Evolutionary conservation across 2,329 filamentous ascomycete species (phyloP), one percentile per base, ranked within the genome.

Genomic region (Ophiostoma tasmaniense): DNA sequence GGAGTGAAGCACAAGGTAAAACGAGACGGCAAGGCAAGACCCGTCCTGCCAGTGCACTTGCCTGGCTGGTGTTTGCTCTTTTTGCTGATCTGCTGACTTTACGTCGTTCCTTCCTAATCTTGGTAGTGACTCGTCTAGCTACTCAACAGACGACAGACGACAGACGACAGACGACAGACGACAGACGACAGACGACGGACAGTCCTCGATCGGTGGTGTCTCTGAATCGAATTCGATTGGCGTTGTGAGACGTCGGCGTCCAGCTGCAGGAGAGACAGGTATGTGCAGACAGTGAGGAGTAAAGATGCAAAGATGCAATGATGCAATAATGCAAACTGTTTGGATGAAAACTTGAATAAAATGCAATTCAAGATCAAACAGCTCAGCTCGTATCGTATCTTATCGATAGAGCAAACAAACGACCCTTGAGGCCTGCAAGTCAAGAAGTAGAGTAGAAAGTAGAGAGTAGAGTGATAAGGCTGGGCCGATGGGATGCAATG

Each of bases 21-120:
- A 55, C 50, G n/a, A 55, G 50, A 55, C 50, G 50, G 50, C 10
- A 55, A 55, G 50, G 50, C 50, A 55, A 55, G 50, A 55, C 50
- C 50, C 50, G 50, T 52, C 6, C 25, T n/a, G 4, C 50, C 50
- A 55, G 50, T 55, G 50, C 50, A 25, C 50, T 55, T 55, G 50
- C 50, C 50, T 55, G 50, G 50, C 50, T 50, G 13, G 4, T 45
- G 13, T 50, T 20, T 50, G 17, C 33, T 7, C 45, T 50, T 17
- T 20, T 50, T n/a, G n/a, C n/a, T 50, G 14, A 4, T 50, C 7
- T 10, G n/a, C 50, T 55, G n/a, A 55, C 20, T 52, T n/a, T n/a
- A 25, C 22, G 25, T 25, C 14, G 17, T 28, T 55, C 50, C 42
- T 45, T 45, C 7, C 17, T n/a, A 20, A 20, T n/a, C 20, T 33